Evolutionary conservation across 148 eudicot genomes (phyloP).

Genomic region (Rhododendron henanense): DNA sequence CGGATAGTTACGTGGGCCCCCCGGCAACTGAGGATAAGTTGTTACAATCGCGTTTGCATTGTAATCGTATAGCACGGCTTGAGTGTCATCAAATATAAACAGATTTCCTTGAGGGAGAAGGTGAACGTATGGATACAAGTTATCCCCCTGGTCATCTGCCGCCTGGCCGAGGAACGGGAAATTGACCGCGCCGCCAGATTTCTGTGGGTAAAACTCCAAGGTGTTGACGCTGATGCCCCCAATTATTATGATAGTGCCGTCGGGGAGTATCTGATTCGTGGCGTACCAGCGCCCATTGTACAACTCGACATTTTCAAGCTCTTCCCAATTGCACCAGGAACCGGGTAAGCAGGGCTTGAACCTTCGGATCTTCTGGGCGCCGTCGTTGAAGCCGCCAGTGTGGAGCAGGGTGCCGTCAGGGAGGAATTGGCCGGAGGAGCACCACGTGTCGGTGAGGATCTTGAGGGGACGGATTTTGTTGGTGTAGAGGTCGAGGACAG

Average conservation of each 20-base stretch:
- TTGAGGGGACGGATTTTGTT: constrained; percentile 55
- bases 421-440: constrained; percentile 94
- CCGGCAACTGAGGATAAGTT: constrained; percentile 56
- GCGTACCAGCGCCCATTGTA: constrained; percentile 20
- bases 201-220: constrained; percentile 66
- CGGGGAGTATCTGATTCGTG: constrained; percentile 61
- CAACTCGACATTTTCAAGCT: no score
- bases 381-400: no score
- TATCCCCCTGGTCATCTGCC: no score
- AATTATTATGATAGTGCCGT: constrained; percentile 61
- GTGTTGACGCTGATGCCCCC: constrained; percentile 56
- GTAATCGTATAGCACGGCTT: constrained; percentile 63
- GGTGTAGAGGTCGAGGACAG: constrained; percentile 52
- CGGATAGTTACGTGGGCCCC: constrained; percentile 90
- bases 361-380: no score
- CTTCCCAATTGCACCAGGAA: no score
- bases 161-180: no score
- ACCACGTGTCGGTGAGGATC: constrained; percentile 95
- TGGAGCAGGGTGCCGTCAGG: constrained; percentile 87
- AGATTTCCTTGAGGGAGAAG: no score
- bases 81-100: constrained; percentile 67
- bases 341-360: no score
- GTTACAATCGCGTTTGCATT: constrained; percentile 22
- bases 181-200: constrained; percentile 30
- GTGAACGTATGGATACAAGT: no score